Percentiles rank a stretch among this genome's conserved stretches.
These are phyloP conservation scores for Pholiota molesta DNA, from an alignment of 768 basidiomycete species.

Conservation along the genomic window DNA sequence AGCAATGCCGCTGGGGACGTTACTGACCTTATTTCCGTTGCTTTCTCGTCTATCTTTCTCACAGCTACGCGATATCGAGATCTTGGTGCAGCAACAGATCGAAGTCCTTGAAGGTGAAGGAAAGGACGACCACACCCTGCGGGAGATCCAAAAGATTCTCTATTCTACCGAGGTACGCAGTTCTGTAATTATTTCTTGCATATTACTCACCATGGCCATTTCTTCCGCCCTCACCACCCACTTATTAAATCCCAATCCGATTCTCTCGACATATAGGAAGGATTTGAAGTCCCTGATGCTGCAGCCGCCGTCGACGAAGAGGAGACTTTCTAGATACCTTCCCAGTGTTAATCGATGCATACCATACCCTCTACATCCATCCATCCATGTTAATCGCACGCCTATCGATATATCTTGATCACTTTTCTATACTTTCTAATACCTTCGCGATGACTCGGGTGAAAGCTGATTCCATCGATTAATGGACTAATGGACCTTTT, in stretches of 20 bases:
- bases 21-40: not conserved
- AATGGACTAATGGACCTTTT: not conserved
- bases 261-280: constrained; percentile 59
- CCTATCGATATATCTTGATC: constrained; percentile 3
- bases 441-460: not conserved
- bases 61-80: constrained; percentile 94
- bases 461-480: not conserved
- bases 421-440: not conserved
- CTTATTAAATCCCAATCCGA: not conserved
- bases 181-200: not conserved
- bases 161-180: constrained; percentile 89
- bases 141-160: constrained; percentile 87
- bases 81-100: constrained; percentile 81
- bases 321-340: constrained; percentile 27
- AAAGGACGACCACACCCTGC: constrained; percentile 62
- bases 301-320: constrained; percentile 67
- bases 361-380: not conserved
- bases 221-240: not conserved
- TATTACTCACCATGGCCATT: not conserved
- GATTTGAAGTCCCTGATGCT: constrained; percentile 87
- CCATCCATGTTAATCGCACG: not conserved
- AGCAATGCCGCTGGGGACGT: not conserved
- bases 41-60: not conserved
- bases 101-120: constrained; percentile 62
- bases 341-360: not conserved